Evolutionary conservation across 352 stramenopile genomes (phyloP).

Genomic region (Saprolegnia parasitica): DNA sequence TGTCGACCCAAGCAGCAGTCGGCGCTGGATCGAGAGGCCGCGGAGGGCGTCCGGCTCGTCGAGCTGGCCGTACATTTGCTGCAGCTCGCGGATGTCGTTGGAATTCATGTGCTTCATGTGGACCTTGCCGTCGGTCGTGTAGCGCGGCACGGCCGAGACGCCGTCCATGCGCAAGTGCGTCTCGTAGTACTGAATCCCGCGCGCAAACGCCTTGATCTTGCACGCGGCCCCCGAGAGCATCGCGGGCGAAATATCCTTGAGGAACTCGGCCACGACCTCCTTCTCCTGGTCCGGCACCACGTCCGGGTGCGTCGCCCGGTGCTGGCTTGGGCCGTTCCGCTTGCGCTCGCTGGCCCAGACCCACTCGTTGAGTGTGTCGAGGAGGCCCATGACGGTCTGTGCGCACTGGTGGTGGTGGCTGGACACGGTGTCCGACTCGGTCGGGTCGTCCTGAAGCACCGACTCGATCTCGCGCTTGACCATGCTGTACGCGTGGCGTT

Average conservation of each 20-base stretch:
- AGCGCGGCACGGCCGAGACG: not conserved
- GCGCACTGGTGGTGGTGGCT: conserved; percentile 80
- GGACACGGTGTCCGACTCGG: conserved; percentile 55
- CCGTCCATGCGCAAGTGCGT: conserved; percentile 57
- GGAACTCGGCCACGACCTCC: conserved; percentile 67
- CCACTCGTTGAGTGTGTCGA: conserved; percentile 86
- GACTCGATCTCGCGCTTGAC: conserved; percentile 79
- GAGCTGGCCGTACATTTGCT: conserved; percentile 71
- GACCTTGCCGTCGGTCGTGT: conserved; percentile 4
- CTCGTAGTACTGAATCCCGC: conserved; percentile 75
- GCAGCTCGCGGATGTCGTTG: conserved; percentile 61
- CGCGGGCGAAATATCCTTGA: conserved; percentile 63
- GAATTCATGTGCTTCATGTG: conserved; percentile 34
- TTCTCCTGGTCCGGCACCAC: conserved; percentile 71
- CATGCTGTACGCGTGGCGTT: conserved; percentile 54
- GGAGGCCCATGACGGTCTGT: conserved; percentile 79
- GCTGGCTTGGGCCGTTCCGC: conserved; percentile 47
- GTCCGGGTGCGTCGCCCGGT: conserved; percentile 29
- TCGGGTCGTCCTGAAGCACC: conserved; percentile 66
- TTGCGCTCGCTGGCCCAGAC: conserved; percentile 84
- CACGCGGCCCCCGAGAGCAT: conserved; percentile 66
- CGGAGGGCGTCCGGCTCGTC: conserved; percentile 66
- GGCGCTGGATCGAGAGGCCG: conserved; percentile 51
- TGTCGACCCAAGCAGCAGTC: conserved; percentile 39
- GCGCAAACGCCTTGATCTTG: conserved; percentile 61